phyloP scores from a whole-genome alignment of 352 stramenopile species.

The Phytophthora multivora region DNA sequence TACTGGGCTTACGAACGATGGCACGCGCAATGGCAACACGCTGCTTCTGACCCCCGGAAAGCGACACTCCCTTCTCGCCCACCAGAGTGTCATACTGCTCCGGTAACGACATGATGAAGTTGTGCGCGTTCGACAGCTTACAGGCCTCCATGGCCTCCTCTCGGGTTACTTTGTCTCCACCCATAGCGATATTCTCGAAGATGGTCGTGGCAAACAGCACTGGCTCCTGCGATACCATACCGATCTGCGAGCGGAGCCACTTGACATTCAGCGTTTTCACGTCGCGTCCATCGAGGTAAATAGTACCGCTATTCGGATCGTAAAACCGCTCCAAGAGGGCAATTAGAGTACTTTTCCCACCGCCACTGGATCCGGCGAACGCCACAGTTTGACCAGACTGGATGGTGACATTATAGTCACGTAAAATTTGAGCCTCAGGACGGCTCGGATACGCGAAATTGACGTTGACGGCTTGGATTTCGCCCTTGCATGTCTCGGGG shows the following conservation, averaged over 20 bases:
- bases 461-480: slow-evolving; percentile 61
- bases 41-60: slow-evolving; percentile 63
- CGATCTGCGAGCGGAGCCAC: slow-evolving; percentile 58
- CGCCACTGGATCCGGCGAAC: slow-evolving; percentile 87
- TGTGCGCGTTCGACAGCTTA: slow-evolving; percentile 83
- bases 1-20: slow-evolving; percentile 22
- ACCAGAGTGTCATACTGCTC: slow-evolving; percentile 89
- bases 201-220: slow-evolving; percentile 87
- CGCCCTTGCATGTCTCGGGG: slow-evolving; percentile 40
- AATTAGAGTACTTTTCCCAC: slow-evolving; percentile 88
- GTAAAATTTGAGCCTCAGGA: slow-evolving; percentile 65
- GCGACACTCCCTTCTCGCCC: slow-evolving; percentile 53
- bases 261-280: slow-evolving; percentile 72
- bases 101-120: slow-evolving; percentile 91
- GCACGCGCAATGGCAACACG: slow-evolving; percentile 34
- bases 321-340: slow-evolving; percentile 86
- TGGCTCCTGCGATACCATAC: slow-evolving; percentile 78
- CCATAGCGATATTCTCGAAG: slow-evolving; percentile 88
- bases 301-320: slow-evolving; percentile 58
- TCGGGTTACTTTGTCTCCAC: slow-evolving; percentile 45
- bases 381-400: slow-evolving; percentile 78
- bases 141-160: slow-evolving; percentile 84
- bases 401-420: slow-evolving; percentile 79
- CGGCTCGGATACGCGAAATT: slow-evolving; percentile 84
- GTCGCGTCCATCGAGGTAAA: slow-evolving; percentile 79